Evolutionary conservation across 345 rosid species (phyloP).

Genomic region (Dipteronia sinensis): DNA sequence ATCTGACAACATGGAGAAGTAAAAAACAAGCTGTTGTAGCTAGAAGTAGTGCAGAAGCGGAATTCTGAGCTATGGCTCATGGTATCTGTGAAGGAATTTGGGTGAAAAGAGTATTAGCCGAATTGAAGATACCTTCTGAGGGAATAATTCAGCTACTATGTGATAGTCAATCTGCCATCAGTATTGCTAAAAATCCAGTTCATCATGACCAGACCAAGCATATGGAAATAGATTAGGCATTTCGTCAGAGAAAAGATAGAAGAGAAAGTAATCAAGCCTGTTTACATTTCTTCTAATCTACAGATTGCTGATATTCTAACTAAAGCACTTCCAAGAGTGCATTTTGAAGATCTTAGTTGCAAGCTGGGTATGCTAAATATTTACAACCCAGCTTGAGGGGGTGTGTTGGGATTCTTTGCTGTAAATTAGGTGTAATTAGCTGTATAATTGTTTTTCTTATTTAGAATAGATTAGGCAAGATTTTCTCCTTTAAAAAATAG

Average conservation of each 20-base stretch:
- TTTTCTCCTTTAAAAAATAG: too few relatives aligned
- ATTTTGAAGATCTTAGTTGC: background rate
- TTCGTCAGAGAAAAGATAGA: background rate
- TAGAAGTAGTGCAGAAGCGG: background rate
- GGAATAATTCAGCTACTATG: background rate
- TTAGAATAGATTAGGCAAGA: too few relatives aligned
- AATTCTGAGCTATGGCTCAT: background rate
- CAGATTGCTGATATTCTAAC: conserved; percentile 3
- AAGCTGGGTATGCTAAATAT: background rate
- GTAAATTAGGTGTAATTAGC: too few relatives aligned
- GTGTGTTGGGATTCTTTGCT: background rate
- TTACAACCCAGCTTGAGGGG: background rate
- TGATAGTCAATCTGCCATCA: conserved; percentile 12
- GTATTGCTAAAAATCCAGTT: conserved; percentile 6
- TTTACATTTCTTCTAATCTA: background rate
- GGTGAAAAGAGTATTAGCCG: background rate
- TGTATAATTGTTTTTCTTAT: too few relatives aligned
- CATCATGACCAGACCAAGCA: conserved; percentile 8
- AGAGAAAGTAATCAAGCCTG: background rate
- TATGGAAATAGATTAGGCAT: conserved; percentile 1
- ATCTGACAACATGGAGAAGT: background rate
- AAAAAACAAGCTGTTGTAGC: background rate
- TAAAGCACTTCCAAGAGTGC: background rate
- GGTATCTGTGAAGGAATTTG: conserved; percentile 3
- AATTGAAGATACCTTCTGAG: background rate